Percentiles rank a stretch among this genome's conserved stretches.
Evolutionary conservation across 371 early-diverging fungal genomes (phyloP).

Genomic region (Choanephora cucurbitarum): DNA sequence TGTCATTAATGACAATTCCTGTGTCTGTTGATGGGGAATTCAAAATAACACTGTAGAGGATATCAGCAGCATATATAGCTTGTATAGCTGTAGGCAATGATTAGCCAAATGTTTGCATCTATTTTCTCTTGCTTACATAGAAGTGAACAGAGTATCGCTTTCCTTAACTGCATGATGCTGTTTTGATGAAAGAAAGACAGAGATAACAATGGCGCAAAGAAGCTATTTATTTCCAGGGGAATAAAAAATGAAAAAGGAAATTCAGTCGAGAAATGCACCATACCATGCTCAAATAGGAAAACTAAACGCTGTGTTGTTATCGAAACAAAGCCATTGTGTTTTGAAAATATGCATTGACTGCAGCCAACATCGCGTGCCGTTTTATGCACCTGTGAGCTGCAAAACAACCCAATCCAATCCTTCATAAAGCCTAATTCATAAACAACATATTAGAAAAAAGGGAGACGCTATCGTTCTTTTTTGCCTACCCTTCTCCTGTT

Average conservation of each 20-base stretch:
- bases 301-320: too few relatives aligned
- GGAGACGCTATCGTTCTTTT: background rate
- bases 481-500: conserved; percentile 69
- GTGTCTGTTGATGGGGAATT: conserved; percentile 10
- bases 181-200: too few relatives aligned
- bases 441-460: conserved; percentile 3
- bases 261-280: too few relatives aligned
- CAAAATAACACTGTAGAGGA: conserved; percentile 17
- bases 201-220: too few relatives aligned
- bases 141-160: background rate
- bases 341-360: background rate
- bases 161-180: too few relatives aligned
- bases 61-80: background rate
- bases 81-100: background rate
- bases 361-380: background rate
- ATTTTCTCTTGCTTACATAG: background rate
- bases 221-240: too few relatives aligned
- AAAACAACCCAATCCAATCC: conserved; percentile 76
- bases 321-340: too few relatives aligned
- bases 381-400: conserved; percentile 42
- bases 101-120: background rate
- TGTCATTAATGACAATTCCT: conserved; percentile 14
- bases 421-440: conserved; percentile 56
- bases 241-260: too few relatives aligned
- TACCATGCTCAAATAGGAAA: too few relatives aligned